Base-by-base conservation (phyloP, 2,329 filamentous ascomycete species). In the Magnaporthiopsis incrustans region DNA sequence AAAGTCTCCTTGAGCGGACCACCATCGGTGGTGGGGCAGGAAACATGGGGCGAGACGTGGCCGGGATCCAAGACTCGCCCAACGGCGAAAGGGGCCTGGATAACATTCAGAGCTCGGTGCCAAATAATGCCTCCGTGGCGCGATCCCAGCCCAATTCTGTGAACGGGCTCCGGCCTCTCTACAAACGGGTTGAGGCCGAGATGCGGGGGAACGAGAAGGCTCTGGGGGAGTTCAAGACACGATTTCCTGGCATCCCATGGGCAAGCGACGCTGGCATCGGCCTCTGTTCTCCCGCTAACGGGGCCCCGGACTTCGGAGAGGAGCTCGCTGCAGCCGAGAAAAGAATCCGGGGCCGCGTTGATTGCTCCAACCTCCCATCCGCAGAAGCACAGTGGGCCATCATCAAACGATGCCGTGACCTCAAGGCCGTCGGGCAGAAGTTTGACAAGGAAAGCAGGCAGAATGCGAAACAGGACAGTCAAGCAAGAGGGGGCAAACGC, bases 401-500 rank as follows among this genome's bases (percentile, higher is more conserved):
- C 15, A 63, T 74, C 64, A 74, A 73, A 50, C 72, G 71, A 32
- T 73, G 68, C 61, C 66, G 64, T 8, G 72, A 70, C 4, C 63
- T 75, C 18, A 60, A 72, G 14, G 66, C 67, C 25, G 62, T 75
- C 59, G 71, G 73, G 59, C 71, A 72, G 65, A 68, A 71, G 22
- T 73, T 73, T 44, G 66, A 68, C 0, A 64, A 68, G 18, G 14
- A 35, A 18, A 44, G 59, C 10, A 63, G 57, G 25, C n/a, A 14
- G 32, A 22, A 6, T 32, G 2, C 22, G 14, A 25, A 26, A 27
- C 8, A 2, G 32, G 30, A 26, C 14, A 32, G 6, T 22, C 27
- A 26, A 7, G 12, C 6, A 25, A 32, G 25, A 25, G 12, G 18
- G 25, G 4, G 4, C 57, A 30, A 32, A 18, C n/a, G 7, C 57